Percentiles rank a stretch among this genome's conserved stretches.
phyloP scores from a whole-genome alignment of 78 protist species.

The Cavenderia fasciculata region DNA sequence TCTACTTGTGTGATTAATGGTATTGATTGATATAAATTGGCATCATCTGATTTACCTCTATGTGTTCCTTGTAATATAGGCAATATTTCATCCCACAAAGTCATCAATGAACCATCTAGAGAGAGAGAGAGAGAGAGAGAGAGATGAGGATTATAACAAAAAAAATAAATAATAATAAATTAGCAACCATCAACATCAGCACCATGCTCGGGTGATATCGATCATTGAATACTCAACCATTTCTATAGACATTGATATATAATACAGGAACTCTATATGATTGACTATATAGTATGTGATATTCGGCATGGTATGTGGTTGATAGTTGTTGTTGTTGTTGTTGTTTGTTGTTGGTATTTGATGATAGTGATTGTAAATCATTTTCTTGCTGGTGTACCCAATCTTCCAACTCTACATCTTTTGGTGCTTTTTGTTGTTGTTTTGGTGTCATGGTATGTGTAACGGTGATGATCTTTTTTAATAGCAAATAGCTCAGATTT shows the following conservation, averaged over 20 bases:
- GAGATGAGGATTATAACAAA: constrained; percentile 32
- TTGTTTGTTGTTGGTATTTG: background rate
- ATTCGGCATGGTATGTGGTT: background rate
- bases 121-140: no score
- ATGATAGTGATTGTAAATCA: background rate
- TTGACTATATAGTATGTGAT: constrained; percentile 28
- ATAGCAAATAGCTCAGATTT: no score
- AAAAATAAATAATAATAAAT: constrained; percentile 35
- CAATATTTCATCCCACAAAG: background rate
- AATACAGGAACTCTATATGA: constrained; percentile 56
- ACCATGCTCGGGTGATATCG: no score
- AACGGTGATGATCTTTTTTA: no score
- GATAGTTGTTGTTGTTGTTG: background rate
- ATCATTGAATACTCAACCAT: no score
- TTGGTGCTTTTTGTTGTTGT: no score
- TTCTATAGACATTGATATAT: constrained; percentile 38
- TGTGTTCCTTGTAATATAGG: constrained; percentile 57
- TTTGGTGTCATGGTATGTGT: no score
- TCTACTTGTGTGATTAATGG: background rate
- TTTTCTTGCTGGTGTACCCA: no score
- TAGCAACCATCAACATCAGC: no score
- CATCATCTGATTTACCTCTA: background rate
- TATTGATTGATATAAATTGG: background rate
- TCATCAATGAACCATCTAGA: no score
- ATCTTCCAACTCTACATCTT: no score